Base-by-base conservation (phyloP, 176 grass and related monocot genomes). In the Raddia distichophylla region DNA sequence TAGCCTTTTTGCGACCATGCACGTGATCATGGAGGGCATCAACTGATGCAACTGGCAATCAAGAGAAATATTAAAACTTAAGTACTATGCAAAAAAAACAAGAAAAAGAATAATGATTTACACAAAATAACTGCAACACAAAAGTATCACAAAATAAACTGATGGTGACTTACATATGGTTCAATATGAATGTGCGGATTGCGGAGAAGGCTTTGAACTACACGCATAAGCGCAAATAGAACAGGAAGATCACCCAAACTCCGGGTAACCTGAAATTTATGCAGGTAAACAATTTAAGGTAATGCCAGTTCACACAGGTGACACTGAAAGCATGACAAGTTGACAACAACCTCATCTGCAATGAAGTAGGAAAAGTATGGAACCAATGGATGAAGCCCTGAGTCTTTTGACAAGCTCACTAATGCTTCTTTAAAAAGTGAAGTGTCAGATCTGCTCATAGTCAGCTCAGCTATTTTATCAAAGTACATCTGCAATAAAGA, bases 351-450 rank as follows among this genome's bases (percentile, higher is more conserved):
- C 93, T 98, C 89, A 40, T 95, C 93, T 49, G 85, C 86, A 55
- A 98, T 74, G 68, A 98, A 98, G 76, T 98, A 98, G 49, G 96
- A 94, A 72, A 98, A 98, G 76, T 98, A 98, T 65, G 95, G 93
- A 91, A 95, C 90, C 58, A 98, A 80, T 5, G 89, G 96, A 76
- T 98, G 96, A 84, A 98, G 86, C 40, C 96, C 92, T 16, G 96
- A 93, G 74, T 98, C 96, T 81, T 83, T 89, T 59, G 96, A 85
- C 78, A 98, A 87, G 89, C 96, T 95, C 60, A 95, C 75, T 91
- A 98, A 91, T 72, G 95, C 92, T 81, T 98, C 90, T 85, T 91
- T 95, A 75, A 95, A 98, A 18, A 90, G 27, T 15, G 52, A 35
- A 4, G 88, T 91, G 2, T 90, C 91, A 49, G 95, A 85, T 77